Percentiles rank a stretch among this genome's conserved stretches.
Evolutionary conservation across 768 basidiomycete genomes (phyloP).

Genomic region (Panaeolus papilionaceus): DNA sequence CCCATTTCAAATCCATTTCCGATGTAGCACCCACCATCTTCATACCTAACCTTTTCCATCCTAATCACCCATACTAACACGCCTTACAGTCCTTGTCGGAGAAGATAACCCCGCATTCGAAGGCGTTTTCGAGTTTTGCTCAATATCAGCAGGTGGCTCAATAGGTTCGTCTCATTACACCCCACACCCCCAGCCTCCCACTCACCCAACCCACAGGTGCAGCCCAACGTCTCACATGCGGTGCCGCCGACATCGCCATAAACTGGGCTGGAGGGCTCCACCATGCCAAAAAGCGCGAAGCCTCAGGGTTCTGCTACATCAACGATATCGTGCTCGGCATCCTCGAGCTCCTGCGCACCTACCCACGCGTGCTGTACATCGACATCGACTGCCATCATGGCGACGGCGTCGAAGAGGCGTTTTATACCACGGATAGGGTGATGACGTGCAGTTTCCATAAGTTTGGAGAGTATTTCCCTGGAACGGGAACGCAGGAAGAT

Average conservation of each 20-base stretch:
- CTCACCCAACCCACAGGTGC: conserved; percentile 55
- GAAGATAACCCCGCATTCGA: conserved; percentile 98
- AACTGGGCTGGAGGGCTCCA: conserved; percentile 99
- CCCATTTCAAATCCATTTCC: neutral
- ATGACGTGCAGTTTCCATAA: conserved; percentile 99
- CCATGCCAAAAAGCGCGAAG: conserved; percentile 99
- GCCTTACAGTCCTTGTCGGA: conserved; percentile 68
- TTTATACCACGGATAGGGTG: conserved; percentile 96
- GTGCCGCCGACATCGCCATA: conserved; percentile 90
- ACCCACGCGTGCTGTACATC: conserved; percentile 91
- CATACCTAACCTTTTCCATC: neutral
- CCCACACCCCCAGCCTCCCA: neutral
- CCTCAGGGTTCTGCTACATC: conserved; percentile 98
- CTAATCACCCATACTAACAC: conserved; percentile 1
- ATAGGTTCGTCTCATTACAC: conserved; percentile 64
- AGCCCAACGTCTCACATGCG: conserved; percentile 79
- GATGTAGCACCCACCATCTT: neutral
- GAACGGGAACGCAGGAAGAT: conserved; percentile 86
- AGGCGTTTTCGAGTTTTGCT: conserved; percentile 95
- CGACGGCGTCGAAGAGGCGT: conserved; percentile 98
- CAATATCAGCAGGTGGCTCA: conserved; percentile 95
- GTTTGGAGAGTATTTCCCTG: conserved; percentile 94
- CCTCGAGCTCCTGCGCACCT: conserved; percentile 86
- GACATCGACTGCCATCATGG: conserved; percentile 99
- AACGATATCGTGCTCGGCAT: conserved; percentile 97